Evolutionary conservation across 148 eudicot species (phyloP), one percentile per base, ranked within the genome.

Genomic region (Polygonum maritimum): DNA sequence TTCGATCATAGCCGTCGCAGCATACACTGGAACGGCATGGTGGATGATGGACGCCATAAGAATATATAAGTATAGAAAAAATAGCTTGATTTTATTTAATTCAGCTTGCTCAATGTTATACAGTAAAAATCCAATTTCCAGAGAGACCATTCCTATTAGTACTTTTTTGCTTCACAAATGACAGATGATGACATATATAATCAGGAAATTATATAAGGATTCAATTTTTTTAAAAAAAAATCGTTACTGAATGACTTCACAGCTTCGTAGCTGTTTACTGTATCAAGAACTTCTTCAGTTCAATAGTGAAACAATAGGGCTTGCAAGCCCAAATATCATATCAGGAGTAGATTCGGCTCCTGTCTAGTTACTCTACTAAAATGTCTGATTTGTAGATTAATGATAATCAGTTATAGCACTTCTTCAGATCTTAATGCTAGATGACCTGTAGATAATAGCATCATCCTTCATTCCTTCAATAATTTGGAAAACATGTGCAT

Each of bases 1-100:
- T 38, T 78, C 96, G 33, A 22, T 92, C 12, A 58, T 92, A 77
- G 88, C 97, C 70, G 93, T 88, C 9, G n/a, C 80, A 26, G 91
- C 87, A 21, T 91, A 94, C 85, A 82, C 92, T 5, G 89, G 80
- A 80, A 94, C 97, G 7, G 90, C 98, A 0, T 92, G 98, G 97
- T 94, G 98, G 98, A 87, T 95, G 75, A 88, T 92, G 94, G 86
- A 74, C 22, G 81, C 94, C 2, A 79, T 90, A 74, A n/a, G n/a
- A n/a, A n/a, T n/a, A n/a, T n/a, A n/a, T 36, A 40, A 69, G 15
- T 15, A 48, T 48, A 39, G 41, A 39, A 1, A 39, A 39, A 39
- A 26, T 39, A 39, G 41, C 41, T 39, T 39, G 6, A 39, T 4
- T 52, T 52, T 26, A 21, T 55, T 7, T n/a, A n/a, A 55, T 2